Conservation (phyloP, 2,329 filamentous ascomycete species). For the Parascedosporium putredinis region DNA sequence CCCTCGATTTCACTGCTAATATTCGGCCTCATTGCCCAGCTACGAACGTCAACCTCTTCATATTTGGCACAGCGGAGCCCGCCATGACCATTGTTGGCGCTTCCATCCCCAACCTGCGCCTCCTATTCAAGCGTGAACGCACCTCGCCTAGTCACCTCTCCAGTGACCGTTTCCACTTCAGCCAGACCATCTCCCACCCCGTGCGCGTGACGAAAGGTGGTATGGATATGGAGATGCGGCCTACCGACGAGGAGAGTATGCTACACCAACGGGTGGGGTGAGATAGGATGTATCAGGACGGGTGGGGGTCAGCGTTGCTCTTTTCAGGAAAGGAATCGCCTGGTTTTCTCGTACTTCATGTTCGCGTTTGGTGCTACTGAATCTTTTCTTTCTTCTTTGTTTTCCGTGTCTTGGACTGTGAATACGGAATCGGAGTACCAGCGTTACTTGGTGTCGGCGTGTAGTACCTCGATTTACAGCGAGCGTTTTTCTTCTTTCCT, state of each 20-base stretch:
- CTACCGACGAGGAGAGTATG: background rate
- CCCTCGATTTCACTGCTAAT: background rate
- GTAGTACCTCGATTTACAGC: no score
- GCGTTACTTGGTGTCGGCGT: no score
- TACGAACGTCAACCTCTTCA: constrained; percentile 11
- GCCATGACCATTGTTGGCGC: constrained; percentile 14
- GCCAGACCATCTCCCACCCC: background rate
- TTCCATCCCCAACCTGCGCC: constrained; percentile 13
- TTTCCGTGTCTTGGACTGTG: no score
- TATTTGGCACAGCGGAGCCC: constrained; percentile 14
- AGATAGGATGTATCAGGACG: background rate
- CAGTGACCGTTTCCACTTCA: background rate
- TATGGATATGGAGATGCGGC: background rate
- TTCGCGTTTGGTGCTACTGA: no score
- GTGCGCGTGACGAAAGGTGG: background rate
- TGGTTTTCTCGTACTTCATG: no score
- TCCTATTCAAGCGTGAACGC: background rate
- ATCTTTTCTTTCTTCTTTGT: no score
- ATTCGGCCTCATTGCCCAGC: constrained; percentile 5
- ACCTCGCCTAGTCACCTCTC: background rate
- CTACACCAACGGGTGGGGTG: background rate
- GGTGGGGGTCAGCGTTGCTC: no score
- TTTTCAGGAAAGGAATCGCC: no score
- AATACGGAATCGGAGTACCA: no score
- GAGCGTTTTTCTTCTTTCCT: no score